phyloP scores from a whole-genome alignment of 371 early-diverging fungal species.

The Nematocida sp. region DNA sequence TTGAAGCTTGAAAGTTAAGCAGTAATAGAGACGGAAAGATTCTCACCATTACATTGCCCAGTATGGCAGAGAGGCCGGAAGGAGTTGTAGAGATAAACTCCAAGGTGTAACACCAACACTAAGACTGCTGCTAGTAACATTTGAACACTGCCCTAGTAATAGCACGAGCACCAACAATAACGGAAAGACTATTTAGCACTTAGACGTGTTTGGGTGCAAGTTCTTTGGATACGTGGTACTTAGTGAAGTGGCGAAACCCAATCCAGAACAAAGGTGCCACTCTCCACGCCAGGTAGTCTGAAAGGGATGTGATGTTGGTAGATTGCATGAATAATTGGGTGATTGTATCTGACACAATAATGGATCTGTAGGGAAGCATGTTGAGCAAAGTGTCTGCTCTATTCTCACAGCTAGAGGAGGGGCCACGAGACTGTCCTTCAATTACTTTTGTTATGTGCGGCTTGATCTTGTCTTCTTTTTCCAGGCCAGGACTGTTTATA shows the following conservation, averaged over 20 bases:
- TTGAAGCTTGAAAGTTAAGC: too few relatives aligned
- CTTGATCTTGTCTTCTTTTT: slow-evolving; percentile 72
- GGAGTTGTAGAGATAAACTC: too few relatives aligned
- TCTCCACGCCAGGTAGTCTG: slow-evolving; percentile 15
- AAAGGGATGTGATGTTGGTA: not conserved
- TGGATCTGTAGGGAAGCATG: not conserved
- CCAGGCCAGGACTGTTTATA: slow-evolving; percentile 73
- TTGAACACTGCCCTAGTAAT: too few relatives aligned
- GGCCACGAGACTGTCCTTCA: slow-evolving; percentile 64
- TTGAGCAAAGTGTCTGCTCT: slow-evolving; percentile 25
- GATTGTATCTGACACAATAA: slow-evolving; percentile 28
- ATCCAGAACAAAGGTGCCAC: slow-evolving; percentile 21
- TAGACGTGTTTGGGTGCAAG: too few relatives aligned
- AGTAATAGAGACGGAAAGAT: too few relatives aligned
- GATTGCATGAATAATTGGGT: slow-evolving; percentile 38
- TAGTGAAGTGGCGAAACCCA: not conserved
- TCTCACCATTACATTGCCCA: too few relatives aligned
- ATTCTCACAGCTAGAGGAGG: slow-evolving; percentile 3
- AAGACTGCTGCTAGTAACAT: too few relatives aligned
- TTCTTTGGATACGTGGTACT: not conserved
- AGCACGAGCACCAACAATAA: too few relatives aligned
- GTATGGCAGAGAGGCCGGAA: too few relatives aligned
- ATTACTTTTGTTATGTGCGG: slow-evolving; percentile 73
- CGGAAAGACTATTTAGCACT: too few relatives aligned
- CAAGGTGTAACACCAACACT: too few relatives aligned